Conservation (phyloP, 495 filamentous ascomycete genomes). For the Xylaria acuta region DNA sequence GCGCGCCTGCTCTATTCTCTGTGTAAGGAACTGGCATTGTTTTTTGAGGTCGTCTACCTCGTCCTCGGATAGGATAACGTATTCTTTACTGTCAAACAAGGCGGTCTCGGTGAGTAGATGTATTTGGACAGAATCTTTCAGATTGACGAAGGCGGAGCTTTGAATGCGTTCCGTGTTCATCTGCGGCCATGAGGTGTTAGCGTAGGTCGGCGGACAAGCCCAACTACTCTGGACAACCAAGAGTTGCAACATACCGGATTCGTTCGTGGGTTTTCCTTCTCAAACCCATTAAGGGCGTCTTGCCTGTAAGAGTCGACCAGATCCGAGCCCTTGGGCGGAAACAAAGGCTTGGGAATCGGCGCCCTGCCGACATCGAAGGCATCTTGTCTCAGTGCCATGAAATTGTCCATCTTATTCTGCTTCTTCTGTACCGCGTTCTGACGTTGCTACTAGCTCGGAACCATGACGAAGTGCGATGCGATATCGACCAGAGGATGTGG, state of each 20-base stretch:
- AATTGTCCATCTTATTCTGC: constrained; percentile 40
- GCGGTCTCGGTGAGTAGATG: constrained; percentile 95
- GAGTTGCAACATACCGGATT: constrained; percentile 52
- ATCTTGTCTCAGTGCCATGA: constrained; percentile 32
- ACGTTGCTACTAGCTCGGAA: constrained; percentile 27
- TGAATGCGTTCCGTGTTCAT: constrained; percentile 46
- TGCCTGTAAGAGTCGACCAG: constrained; percentile 57
- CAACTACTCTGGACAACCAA: background rate
- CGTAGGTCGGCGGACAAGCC: constrained; percentile 13
- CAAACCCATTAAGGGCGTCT: constrained; percentile 52
- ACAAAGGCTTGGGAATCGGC: constrained; percentile 31
- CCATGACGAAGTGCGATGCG: constrained; percentile 26
- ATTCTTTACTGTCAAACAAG: constrained; percentile 81
- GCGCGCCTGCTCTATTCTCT: constrained; percentile 78
- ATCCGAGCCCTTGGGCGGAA: constrained; percentile 41
- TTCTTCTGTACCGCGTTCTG: constrained; percentile 30
- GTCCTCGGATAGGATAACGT: constrained; percentile 84
- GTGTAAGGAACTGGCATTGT: constrained; percentile 70
- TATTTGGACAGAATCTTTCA: constrained; percentile 65
- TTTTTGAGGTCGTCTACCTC: constrained; percentile 92
- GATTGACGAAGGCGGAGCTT: constrained; percentile 53
- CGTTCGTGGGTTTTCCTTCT: constrained; percentile 50
- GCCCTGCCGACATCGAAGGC: constrained; percentile 31
- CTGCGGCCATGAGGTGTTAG: constrained; percentile 37
- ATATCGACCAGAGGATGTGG: background rate